phyloP scores from a whole-genome alignment of 805 yeast genomes.

The Priceomyces medius region DNA sequence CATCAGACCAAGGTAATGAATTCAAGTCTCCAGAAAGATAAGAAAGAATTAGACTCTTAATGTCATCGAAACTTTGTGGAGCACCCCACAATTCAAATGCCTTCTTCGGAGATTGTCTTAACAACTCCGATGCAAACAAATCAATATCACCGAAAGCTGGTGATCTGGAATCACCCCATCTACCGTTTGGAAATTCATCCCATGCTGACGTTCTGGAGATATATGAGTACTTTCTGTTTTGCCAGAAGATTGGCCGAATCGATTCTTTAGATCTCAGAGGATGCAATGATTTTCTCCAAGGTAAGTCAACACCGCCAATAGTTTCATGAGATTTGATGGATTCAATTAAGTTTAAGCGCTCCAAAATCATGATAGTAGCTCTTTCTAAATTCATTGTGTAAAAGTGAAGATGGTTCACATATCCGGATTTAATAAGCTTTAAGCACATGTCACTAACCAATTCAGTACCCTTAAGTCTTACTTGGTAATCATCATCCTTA shows the following conservation, averaged over 20 bases:
- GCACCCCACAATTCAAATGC: conserved; percentile 87
- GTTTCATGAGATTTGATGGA: conserved; percentile 36
- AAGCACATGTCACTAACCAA: conserved; percentile 82
- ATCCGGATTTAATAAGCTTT: conserved; percentile 65
- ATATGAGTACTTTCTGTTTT: conserved; percentile 86
- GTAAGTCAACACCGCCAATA: conserved; percentile 47
- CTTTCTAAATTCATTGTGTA: conserved; percentile 97
- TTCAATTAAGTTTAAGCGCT: conserved; percentile 61
- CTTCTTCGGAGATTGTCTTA: conserved; percentile 78
- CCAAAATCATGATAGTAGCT: conserved; percentile 84
- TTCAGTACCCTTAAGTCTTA: conserved; percentile 81
- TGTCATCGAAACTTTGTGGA: conserved; percentile 60
- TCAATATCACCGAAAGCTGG: conserved; percentile 95
- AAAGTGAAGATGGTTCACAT: conserved; percentile 84
- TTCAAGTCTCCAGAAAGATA: conserved; percentile 70
- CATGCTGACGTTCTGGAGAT: conserved; percentile 87
- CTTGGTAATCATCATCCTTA: conserved; percentile 86
- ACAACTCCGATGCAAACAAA: conserved; percentile 71
- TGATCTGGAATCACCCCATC: conserved; percentile 98
- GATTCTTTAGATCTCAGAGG: conserved; percentile 76
- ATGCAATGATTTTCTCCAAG: conserved; percentile 91
- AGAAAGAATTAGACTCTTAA: conserved; percentile 60
- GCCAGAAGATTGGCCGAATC: conserved; percentile 96
- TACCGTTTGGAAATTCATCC: conserved; percentile 98
- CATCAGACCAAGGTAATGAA: conserved; percentile 93